Evolutionary conservation across 2,329 filamentous ascomycete genomes (phyloP).

Genomic region (Trichoderma breve): DNA sequence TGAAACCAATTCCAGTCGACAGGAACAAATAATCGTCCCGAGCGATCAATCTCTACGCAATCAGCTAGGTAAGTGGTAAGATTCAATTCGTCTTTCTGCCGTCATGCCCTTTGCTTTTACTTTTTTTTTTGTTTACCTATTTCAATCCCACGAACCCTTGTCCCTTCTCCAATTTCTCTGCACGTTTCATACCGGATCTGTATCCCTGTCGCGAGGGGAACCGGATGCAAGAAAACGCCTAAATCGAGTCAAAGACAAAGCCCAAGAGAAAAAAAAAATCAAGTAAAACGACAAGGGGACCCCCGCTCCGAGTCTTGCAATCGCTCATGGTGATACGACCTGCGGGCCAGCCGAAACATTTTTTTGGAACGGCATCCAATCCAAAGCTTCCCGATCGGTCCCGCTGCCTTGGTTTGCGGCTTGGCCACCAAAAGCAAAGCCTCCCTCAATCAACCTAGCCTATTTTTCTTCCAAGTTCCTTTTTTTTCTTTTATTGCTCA

Average conservation of each 20-base stretch:
- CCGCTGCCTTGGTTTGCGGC: slow-evolving; percentile 4
- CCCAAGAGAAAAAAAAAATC: neutral
- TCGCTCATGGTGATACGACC: slow-evolving; percentile 1
- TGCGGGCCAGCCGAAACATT: slow-evolving; percentile 13
- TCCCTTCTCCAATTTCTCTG: slow-evolving; percentile 5
- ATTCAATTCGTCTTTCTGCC: neutral
- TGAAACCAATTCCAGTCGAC: neutral
- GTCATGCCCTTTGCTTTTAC: neutral
- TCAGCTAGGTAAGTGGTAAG: neutral
- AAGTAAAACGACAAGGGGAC: neutral
- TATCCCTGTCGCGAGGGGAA: slow-evolving; percentile 14
- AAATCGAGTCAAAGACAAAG: neutral
- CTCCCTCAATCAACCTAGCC: neutral
- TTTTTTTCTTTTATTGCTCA: neutral
- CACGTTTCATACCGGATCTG: slow-evolving; percentile 13
- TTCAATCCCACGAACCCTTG: neutral
- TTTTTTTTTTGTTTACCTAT: neutral
- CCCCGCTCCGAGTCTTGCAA: neutral
- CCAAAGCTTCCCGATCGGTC: neutral
- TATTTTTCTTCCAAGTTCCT: neutral
- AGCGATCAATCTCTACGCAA: no score
- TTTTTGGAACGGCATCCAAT: neutral
- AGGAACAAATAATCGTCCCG: neutral
- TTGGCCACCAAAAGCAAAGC: neutral
- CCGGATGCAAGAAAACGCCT: neutral